Percentiles rank a stretch among this genome's conserved stretches.
These are phyloP conservation scores for Tetraselmis chui DNA, from an alignment of 139 green algal species.

Conservation along the genomic window DNA sequence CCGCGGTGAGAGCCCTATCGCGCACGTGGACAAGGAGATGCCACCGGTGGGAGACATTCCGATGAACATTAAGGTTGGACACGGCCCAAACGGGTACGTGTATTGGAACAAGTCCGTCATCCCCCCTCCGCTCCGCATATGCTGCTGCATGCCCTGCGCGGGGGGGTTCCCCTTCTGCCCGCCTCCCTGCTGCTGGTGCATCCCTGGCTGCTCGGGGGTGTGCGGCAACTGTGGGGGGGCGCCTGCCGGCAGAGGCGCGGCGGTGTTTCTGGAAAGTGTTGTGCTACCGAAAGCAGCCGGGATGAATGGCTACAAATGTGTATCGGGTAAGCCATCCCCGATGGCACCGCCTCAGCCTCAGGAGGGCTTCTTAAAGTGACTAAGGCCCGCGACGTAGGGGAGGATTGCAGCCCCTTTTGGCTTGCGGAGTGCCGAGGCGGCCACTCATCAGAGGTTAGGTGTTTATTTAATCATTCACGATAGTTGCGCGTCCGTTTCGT, in stretches of 20 bases:
- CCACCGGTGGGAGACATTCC: background rate
- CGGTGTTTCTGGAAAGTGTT: too few species aligned
- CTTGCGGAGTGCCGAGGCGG: too few species aligned
- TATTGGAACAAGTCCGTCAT: background rate
- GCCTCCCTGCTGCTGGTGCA: background rate
- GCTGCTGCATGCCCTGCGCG: background rate
- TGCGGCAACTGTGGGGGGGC: background rate
- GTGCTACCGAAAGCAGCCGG: too few species aligned
- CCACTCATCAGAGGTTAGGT: too few species aligned
- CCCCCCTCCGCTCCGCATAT: background rate
- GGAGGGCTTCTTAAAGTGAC: too few species aligned
- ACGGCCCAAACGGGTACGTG: background rate
- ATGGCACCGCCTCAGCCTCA: too few species aligned
- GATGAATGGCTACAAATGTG: too few species aligned
- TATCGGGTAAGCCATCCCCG: too few species aligned
- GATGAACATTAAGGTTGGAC: background rate
- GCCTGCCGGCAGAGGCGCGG: background rate
- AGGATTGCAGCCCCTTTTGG: too few species aligned
- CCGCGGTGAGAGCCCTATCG: background rate
- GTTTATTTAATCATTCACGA: too few species aligned
- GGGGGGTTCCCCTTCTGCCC: background rate
- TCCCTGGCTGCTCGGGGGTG: background rate
- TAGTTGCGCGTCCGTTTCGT: too few species aligned
- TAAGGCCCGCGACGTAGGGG: too few species aligned
- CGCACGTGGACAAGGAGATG: background rate